Base-by-base conservation (phyloP, 352 stramenopile genomes). In the Phytophthora pseudosyringae region DNA sequence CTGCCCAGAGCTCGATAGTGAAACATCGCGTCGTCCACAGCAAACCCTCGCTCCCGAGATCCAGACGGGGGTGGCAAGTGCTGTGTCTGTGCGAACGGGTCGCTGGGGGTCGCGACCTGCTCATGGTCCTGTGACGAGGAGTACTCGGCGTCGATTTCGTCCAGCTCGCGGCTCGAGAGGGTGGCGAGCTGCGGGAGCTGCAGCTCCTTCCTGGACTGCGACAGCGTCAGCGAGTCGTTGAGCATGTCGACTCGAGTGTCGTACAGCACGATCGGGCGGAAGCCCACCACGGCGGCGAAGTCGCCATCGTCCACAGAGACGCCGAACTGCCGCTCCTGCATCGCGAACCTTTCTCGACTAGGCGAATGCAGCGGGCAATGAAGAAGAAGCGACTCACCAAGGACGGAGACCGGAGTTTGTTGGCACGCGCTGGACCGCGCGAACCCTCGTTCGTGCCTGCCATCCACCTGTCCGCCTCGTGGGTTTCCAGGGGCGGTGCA, bases 1-100 rank as follows among this genome's bases (percentile, higher is more conserved):
- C 68, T 83, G 1, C 77, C 80, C 10, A 80, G 76, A 9, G 63
- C 62, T 32, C 68, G 63, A 39, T 85, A 83, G 35, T 86, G 81
- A 53, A 85, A 89, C 57, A 80, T 83, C 8, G 47, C 47, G 32
- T 80, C 65, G 15, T 54, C 57, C 15, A 66, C 60, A 18, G 80
- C 71, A 44, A 62, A 59, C 18, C 38, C 28, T 47, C 67, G 50
- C 9, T 67, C 55, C 32, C 45, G 59, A n/a, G 28, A 25, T 44
- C 16, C 26, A 36, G 44, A 40, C 25, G 54, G 54, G 9, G 49
- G 57, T n/a, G 48, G 53, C 8, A 70, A 52, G 21, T 61, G 26
- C 25, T 59, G 52, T 8, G 15, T 43, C 26, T 59, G 29, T 4
- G 11, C 8, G 25, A 13, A 28, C 10, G 32, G 38, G 28, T 21